phyloP scores from a whole-genome alignment of 768 basidiomycete species.

The Agrocybe pediades region DNA sequence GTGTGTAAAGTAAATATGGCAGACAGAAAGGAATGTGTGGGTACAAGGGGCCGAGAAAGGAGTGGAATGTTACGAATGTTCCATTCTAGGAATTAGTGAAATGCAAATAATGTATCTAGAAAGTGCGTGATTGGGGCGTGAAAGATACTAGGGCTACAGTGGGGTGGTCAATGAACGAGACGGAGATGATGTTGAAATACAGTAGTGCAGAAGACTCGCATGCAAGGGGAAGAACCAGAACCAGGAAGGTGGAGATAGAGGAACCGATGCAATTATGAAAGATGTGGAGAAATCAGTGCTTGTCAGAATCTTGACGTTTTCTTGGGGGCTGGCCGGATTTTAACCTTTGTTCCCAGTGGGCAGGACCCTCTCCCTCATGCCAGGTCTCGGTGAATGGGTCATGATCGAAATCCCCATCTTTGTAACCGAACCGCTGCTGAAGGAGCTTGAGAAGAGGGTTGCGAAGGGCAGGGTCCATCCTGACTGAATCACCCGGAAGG shows the following conservation, averaged over 20 bases:
- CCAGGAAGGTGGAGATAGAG: background rate
- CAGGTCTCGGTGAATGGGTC: constrained; percentile 65
- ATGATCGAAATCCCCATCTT: constrained; percentile 85
- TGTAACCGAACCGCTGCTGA: constrained; percentile 73
- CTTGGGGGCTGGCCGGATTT: constrained; percentile 33
- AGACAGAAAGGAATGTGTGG: constrained; percentile 13
- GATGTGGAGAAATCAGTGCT: background rate
- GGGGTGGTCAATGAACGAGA: constrained; percentile 1
- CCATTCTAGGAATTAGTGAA: background rate
- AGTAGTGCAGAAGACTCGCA: background rate
- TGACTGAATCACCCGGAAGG: constrained; percentile 79
- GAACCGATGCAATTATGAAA: background rate
- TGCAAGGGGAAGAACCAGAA: constrained; percentile 4
- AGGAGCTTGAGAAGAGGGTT: constrained; percentile 78
- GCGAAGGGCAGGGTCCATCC: constrained; percentile 86
- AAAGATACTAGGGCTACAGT: constrained; percentile 16
- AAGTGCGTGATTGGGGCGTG: constrained; percentile 4
- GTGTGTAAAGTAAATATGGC: constrained; percentile 8
- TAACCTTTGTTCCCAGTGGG: constrained; percentile 62
- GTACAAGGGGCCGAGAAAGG: constrained; percentile 7
- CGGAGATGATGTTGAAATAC: constrained; percentile 2
- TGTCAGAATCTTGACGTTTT: constrained; percentile 35
- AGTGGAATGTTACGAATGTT: background rate
- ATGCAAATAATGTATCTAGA: background rate
- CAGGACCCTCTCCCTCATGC: constrained; percentile 65